These are phyloP conservation scores for Colletotrichum musae DNA, from an alignment of 2,329 filamentous ascomycete genomes.

Conservation along the genomic window DNA sequence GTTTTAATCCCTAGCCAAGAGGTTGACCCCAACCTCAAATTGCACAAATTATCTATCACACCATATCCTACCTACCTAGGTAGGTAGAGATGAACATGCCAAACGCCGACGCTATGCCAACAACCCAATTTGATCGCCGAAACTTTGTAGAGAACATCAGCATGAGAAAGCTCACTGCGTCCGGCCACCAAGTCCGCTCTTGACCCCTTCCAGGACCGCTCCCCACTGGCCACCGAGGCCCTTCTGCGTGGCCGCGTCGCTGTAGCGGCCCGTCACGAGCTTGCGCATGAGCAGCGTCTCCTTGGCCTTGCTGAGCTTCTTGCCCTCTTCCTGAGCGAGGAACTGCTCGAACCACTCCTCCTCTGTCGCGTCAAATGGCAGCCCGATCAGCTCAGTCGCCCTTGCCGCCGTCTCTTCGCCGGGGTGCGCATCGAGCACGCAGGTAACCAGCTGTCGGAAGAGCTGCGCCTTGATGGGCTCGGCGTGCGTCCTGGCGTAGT, in stretches of 20 bases:
- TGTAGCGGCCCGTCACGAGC: conserved; percentile 75
- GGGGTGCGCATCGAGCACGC: conserved; percentile 64
- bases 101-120: conserved; percentile 42
- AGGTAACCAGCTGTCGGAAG: conserved; percentile 75
- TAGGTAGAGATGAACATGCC: conserved; percentile 19
- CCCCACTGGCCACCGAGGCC: conserved; percentile 62
- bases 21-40: too few relatives aligned
- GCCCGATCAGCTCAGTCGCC: conserved; percentile 78
- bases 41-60: too few relatives aligned
- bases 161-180: conserved; percentile 14
- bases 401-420: conserved; percentile 63
- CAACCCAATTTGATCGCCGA: not conserved
- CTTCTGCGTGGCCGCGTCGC: conserved; percentile 62
- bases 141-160: too few relatives aligned
- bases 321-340: conserved; percentile 75
- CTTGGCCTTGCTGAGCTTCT: conserved; percentile 74
- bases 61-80: too few relatives aligned
- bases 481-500: conserved; percentile 78
- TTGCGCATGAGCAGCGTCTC: conserved; percentile 83
- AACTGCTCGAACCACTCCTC: conserved; percentile 82
- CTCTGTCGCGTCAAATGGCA: conserved; percentile 80
- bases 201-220: conserved; percentile 66
- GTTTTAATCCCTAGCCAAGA: too few relatives aligned
- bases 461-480: conserved; percentile 73
- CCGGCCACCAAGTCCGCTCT: conserved; percentile 54